These are phyloP conservation scores for Trichoderma brevicompactum DNA, from an alignment of 2,329 filamentous ascomycete species.

Conservation along the genomic window DNA sequence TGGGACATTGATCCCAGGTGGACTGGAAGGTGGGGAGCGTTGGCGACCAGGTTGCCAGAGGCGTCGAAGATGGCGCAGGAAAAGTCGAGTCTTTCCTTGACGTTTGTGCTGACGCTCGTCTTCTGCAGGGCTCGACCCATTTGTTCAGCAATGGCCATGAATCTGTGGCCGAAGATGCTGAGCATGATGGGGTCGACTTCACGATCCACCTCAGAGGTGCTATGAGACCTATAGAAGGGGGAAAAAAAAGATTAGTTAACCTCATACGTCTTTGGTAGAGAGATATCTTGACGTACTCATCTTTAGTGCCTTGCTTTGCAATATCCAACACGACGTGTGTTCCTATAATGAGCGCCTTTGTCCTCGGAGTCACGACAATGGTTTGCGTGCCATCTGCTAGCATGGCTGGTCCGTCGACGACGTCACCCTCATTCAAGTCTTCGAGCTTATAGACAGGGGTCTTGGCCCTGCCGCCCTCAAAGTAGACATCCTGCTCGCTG, in stretches of 20 bases:
- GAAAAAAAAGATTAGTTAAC: constrained; percentile 1
- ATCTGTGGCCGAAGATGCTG: constrained; percentile 79
- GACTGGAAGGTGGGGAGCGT: constrained; percentile 79
- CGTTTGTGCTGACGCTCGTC: constrained; percentile 79
- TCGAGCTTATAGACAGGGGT: constrained; percentile 85
- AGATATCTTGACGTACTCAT: constrained; percentile 37
- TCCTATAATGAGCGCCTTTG: constrained; percentile 75
- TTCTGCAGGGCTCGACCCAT: constrained; percentile 82
- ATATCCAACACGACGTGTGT: constrained; percentile 91
- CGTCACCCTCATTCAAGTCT: constrained; percentile 72
- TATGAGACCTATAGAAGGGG: constrained; percentile 32
- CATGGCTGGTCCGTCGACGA: constrained; percentile 79
- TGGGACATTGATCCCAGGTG: constrained; percentile 84
- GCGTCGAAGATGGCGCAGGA: constrained; percentile 81
- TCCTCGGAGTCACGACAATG: constrained; percentile 81
- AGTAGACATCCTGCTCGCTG: constrained; percentile 74
- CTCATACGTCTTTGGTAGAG: neutral
- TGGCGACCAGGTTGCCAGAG: constrained; percentile 75
- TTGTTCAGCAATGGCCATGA: constrained; percentile 86
- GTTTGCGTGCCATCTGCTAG: constrained; percentile 89
- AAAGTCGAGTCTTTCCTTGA: constrained; percentile 82
- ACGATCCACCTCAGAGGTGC: constrained; percentile 32
- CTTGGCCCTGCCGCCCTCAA: constrained; percentile 76
- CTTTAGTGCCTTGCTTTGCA: constrained; percentile 56
- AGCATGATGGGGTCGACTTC: constrained; percentile 76